Base-by-base conservation (phyloP, 257 asterid genomes). In the Lycium barbarum region DNA sequence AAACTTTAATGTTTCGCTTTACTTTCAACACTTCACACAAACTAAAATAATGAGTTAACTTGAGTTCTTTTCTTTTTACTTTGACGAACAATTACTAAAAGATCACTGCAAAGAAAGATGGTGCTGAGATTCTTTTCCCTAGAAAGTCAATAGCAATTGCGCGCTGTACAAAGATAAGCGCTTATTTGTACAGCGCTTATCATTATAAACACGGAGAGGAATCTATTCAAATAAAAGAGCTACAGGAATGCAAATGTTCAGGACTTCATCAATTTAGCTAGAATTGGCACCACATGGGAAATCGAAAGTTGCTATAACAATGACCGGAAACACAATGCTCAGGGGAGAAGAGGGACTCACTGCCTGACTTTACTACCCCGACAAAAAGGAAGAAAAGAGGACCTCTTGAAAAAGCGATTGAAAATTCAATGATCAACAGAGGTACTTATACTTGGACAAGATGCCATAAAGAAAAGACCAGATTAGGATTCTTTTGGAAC, bases 201-300 rank as follows among this genome's bases (percentile, higher is more conserved):
- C 7, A 1, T 33, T 11, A 20, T 47, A 47, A 47, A 73, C 61
- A 73, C 20, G 49, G 79, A 20, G 54, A 36, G 36, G 49, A 12
- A 20, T 49, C 18, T 55, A 55, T 74, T 74, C 43, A 12, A 40
- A 6, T 49, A 22, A 12, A 47, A 74, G 53, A 20, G 58, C 20
- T 49, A 49, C 9, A 12, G 81, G 3, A 43, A 22, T 74, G 61
- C 33, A 74, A 74, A 20, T 47, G 81, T 22, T 43, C 61, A 6
- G 61, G 43, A 74, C 81, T 51, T 74, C 81, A 26, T 74, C 61
- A 53, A 63, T 76, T 22, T 51, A 76, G 65, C 65, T 53, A 51
- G 63, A 76, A 76, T 22, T 76, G 62, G 4, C 33, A 51, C 63
- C 82, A 49, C 63, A 76, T 22, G 59, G 3, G 22, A 22, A 76